phyloP scores from a whole-genome alignment of 2,329 filamentous ascomycete genomes.

The Aspergillus carbonarius region DNA sequence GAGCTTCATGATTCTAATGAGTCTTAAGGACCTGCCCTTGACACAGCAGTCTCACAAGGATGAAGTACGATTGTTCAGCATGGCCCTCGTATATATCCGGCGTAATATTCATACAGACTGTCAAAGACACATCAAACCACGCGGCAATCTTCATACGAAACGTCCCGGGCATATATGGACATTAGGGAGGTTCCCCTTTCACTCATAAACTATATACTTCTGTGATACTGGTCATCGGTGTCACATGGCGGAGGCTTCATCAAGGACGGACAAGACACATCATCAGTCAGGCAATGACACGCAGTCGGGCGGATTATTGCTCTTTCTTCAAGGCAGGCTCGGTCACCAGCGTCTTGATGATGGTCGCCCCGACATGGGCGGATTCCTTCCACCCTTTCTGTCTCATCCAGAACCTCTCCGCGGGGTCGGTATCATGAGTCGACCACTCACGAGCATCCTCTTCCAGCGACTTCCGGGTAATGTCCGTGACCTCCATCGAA shows the following conservation, averaged over 20 bases:
- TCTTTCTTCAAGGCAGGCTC: conserved; percentile 35
- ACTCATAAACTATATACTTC: background rate
- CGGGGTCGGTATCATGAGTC: conserved; percentile 31
- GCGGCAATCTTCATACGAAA: background rate
- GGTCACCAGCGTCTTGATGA: conserved; percentile 38
- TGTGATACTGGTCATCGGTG: background rate
- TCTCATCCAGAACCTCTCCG: conserved; percentile 45
- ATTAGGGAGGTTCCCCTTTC: background rate
- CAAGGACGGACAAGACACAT: background rate
- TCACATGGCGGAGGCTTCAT: background rate
- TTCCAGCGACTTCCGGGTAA: conserved; percentile 41
- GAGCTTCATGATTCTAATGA: too few species aligned
- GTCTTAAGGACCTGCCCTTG: too few species aligned
- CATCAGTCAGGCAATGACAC: background rate
- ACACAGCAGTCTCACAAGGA: too few species aligned
- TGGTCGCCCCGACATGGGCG: conserved; percentile 38
- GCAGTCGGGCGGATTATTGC: conserved; percentile 20
- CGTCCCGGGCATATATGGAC: background rate
- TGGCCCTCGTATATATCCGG: too few species aligned
- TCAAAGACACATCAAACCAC: background rate
- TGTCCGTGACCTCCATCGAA: conserved; percentile 24
- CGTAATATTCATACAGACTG: too few species aligned
- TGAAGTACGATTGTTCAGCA: too few species aligned
- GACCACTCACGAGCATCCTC: conserved; percentile 43
- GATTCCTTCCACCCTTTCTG: conserved; percentile 48